Conservation (phyloP, 83 land plant species). For the Isoetes engelmannii region DNA sequence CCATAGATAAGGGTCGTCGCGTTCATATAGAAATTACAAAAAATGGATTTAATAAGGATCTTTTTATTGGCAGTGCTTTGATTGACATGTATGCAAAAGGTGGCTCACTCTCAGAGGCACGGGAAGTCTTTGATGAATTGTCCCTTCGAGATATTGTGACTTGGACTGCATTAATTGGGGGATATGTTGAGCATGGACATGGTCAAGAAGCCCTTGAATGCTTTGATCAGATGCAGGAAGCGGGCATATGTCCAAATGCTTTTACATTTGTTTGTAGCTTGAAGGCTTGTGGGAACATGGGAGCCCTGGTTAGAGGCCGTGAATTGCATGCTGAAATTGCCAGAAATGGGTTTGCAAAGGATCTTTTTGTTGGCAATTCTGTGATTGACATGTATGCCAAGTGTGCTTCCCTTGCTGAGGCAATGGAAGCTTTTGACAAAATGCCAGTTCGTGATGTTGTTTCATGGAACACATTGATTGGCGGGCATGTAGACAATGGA, state of each 20-base stretch:
- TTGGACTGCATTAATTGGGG: slow-evolving; percentile 7
- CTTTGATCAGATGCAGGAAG: slow-evolving; percentile 4
- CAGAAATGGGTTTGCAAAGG: not conserved
- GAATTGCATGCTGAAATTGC: slow-evolving; percentile 4
- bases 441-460: slow-evolving; percentile 3
- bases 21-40: slow-evolving; percentile 1
- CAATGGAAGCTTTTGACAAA: not conserved
- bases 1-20: not conserved
- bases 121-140: not conserved
- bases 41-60: not conserved
- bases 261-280: slow-evolving; percentile 2
- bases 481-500: slow-evolving; percentile 14
- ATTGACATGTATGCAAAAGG: not conserved
- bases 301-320: not conserved
- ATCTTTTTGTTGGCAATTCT: not conserved
- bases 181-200: slow-evolving; percentile 2
- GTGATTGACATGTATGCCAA: slow-evolving; percentile 6
- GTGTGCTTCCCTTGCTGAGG: not conserved
- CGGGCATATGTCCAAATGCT: not conserved
- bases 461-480: slow-evolving; percentile 28
- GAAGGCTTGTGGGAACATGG: not conserved
- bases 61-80: slow-evolving; percentile 1
- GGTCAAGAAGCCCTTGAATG: not conserved
- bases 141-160: not conserved
- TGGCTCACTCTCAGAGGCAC: no score